A percentile compares a stretch with the other conserved stretches of the same genome.
Conservation (phyloP, 2,329 filamentous ascomycete species). For the Cordyceps cateniannulata region DNA sequence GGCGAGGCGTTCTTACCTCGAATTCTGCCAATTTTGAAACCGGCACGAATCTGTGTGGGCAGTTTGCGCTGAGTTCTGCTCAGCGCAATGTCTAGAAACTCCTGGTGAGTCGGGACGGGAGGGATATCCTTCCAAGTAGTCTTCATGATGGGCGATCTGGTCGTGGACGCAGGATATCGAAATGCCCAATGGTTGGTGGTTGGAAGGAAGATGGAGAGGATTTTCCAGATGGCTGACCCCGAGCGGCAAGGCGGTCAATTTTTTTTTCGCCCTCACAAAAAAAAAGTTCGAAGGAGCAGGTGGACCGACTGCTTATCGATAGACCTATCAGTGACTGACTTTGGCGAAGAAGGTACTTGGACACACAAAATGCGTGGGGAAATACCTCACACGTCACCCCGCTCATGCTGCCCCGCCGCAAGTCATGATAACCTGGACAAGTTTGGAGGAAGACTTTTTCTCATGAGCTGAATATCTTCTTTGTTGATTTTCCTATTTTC, state of each 20-base stretch:
- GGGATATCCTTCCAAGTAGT: constrained; percentile 71
- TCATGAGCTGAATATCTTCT: neutral
- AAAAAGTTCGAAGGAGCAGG: neutral
- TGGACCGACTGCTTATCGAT: constrained; percentile 22
- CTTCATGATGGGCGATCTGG: constrained; percentile 43
- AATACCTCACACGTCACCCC: neutral
- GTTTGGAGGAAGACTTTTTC: constrained; percentile 1
- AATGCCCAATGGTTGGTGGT: constrained; percentile 6
- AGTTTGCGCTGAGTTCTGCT: constrained; percentile 87
- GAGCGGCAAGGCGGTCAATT: constrained; percentile 24
- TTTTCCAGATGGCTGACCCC: constrained; percentile 1
- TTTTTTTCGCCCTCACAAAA: constrained; percentile 23
- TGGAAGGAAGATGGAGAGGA: constrained; percentile 14
- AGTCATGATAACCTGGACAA: neutral
- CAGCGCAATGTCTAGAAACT: constrained; percentile 96
- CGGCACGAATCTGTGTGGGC: constrained; percentile 90
- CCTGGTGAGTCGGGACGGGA: constrained; percentile 83
- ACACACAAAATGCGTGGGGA: neutral
- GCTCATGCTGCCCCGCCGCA: neutral
- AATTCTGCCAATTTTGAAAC: constrained; percentile 92
- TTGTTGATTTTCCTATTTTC: neutral
- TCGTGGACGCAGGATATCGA: constrained; percentile 9
- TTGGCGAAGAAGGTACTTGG: neutral
- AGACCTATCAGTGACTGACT: constrained; percentile 9
- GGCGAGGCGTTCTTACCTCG: constrained; percentile 40